Base-by-base conservation (phyloP, 371 early-diverging fungal species). In the Mortierella sp. region DNA sequence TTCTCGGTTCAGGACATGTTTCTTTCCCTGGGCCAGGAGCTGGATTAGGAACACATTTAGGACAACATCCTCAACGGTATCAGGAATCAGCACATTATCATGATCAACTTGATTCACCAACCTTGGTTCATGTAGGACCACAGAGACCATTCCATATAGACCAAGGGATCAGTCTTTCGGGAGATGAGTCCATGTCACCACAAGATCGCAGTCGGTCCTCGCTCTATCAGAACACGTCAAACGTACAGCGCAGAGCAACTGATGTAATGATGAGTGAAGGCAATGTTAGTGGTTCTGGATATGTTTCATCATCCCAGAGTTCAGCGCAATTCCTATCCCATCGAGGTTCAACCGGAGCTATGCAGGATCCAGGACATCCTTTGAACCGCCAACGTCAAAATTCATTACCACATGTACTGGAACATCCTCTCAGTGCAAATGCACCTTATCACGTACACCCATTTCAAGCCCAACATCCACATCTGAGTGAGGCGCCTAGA, bases 341-440 rank as follows among this genome's bases (percentile, higher is more conserved):
- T 40, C 71, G 64, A 0, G 65, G 71, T 15, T 64, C 71, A 23
- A 57, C 63, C 0, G 65, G 60, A 29, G 47, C 64, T 1, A 15
- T 64, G 42, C n/a, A 64, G n/a, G 60, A 59, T 9, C 64, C 65
- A 19, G 35, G 37, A n/a, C 59, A 60, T 29, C 53, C 65, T 1
- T 40, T 53, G 29, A 47, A 59, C 22, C 71, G 64, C 10, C 71
- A 62, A 35, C 76, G 67, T 3, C 76, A 76, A 35, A 66, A 62
- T 13, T 76, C 76, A 1, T 51, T 76, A 26, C 76, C 76, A 1
- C 76, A 76, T 34, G 67, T 70, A 2, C 55, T 68, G 43, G 64
- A 61, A 22, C 54, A 64, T 31, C 35, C 26, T 13, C 64, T 6
- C 22, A n/a, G 6, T 42, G 26, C 29, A 9, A 42, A 58, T 40